A percentile compares a stretch with the other conserved stretches of the same genome.
Evolutionary conservation across 108 stramenopile genomes (phyloP).

Genomic region (Aurantiochytrium sp.): DNA sequence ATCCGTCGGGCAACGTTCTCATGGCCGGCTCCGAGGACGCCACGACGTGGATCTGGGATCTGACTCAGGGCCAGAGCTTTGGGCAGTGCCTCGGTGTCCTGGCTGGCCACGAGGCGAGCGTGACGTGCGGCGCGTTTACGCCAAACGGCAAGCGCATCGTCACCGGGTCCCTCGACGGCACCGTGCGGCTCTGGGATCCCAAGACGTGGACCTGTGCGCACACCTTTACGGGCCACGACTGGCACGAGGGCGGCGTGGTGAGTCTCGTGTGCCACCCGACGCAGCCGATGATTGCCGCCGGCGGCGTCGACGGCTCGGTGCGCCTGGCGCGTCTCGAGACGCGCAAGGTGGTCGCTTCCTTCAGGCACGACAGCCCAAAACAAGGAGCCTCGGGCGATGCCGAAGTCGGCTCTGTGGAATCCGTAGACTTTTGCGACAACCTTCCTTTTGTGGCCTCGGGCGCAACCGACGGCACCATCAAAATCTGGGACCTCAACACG

Average conservation of each 20-base stretch:
- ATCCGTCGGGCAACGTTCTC: conserved; percentile 82
- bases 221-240: conserved; percentile 59
- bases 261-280: conserved; percentile 39
- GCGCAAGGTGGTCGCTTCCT: conserved; percentile 72
- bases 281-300: conserved; percentile 50
- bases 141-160: conserved; percentile 79
- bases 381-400: conserved; percentile 43
- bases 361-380: conserved; percentile 56
- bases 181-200: conserved; percentile 84
- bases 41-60: conserved; percentile 92
- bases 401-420: conserved; percentile 71
- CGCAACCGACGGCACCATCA: conserved; percentile 73
- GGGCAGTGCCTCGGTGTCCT: conserved; percentile 87
- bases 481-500: conserved; percentile 76
- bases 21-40: conserved; percentile 84
- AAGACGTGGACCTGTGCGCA: conserved; percentile 76
- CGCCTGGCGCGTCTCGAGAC: conserved; percentile 74
- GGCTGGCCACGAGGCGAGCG: conserved; percentile 84
- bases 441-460: conserved; percentile 79
- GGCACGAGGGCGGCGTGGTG: conserved; percentile 31
- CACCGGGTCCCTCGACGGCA: conserved; percentile 76
- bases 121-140: conserved; percentile 75
- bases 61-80: conserved; percentile 47
- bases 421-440: conserved; percentile 71
- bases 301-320: conserved; percentile 79